These are phyloP conservation scores for Symbiotaphrina buchneri DNA, from an alignment of 495 filamentous ascomycete genomes.

Conservation along the genomic window DNA sequence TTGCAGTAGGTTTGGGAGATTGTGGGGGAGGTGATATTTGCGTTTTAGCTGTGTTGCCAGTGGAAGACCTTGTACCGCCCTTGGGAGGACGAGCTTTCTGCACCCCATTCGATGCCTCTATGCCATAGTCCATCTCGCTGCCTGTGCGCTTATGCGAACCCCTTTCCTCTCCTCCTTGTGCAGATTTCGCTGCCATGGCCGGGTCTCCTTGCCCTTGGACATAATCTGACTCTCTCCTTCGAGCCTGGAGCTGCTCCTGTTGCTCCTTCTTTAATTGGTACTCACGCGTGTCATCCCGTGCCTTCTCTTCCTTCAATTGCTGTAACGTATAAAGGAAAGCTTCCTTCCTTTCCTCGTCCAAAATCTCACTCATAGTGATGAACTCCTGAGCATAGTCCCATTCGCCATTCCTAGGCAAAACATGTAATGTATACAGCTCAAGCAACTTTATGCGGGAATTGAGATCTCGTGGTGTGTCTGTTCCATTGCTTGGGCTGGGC, in stretches of 20 bases:
- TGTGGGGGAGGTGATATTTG: not conserved
- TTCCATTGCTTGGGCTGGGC: constrained; percentile 22
- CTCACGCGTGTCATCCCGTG: constrained; percentile 48
- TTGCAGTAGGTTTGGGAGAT: not conserved
- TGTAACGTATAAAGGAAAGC: constrained; percentile 52
- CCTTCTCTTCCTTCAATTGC: constrained; percentile 36
- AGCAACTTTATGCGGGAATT: constrained; percentile 55
- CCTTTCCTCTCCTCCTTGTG: constrained; percentile 25
- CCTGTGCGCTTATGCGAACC: constrained; percentile 23
- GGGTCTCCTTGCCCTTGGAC: constrained; percentile 8
- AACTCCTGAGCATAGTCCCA: constrained; percentile 91
- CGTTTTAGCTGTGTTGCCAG: not conserved
- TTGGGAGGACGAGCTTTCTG: not conserved
- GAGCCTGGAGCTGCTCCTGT: constrained; percentile 36
- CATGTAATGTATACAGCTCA: constrained; percentile 83
- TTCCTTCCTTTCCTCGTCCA: constrained; percentile 84
- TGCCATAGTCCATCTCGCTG: constrained; percentile 29
- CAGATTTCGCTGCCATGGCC: not conserved
- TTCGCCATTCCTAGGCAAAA: constrained; percentile 72
- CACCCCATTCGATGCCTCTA: constrained; percentile 14
- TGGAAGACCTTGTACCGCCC: not conserved
- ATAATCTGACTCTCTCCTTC: constrained; percentile 32
- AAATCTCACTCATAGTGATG: constrained; percentile 56
- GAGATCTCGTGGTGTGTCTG: constrained; percentile 53
- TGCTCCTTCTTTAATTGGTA: constrained; percentile 33